Base-by-base conservation (phyloP, 2,329 filamentous ascomycete species). In the Talaromyces sp. region DNA sequence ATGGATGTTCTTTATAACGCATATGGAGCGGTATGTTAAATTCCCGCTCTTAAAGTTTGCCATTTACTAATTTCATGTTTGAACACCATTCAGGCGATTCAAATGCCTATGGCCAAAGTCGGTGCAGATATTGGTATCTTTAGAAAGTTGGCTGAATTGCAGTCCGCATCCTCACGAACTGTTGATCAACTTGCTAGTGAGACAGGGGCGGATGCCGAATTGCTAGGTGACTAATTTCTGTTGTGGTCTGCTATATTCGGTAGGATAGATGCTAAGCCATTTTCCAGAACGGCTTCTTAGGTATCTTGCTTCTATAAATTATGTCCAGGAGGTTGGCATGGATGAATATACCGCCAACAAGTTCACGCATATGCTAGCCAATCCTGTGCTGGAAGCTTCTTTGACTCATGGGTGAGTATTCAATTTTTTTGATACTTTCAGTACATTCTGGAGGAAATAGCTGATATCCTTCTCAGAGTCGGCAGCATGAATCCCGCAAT, bases 121-220 rank as follows among this genome's bases (percentile, higher is more conserved):
- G 70, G 65, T 6, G 43, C 68, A 2, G 70, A 72, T n/a, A 60
- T 72, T 5, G 65, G 67, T 7, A 10, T 73, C 11, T 73, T 73
- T 24, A 50, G 49, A 10, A 56, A 52, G 62, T 24, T 62, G 58
- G 9, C 60, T 66, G 24, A 35, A 31, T 16, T 66, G 54, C 24
- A 63, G 47, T 43, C 24, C 63, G 22, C 52, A 62, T 27, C 64
- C 59, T 61, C 50, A 70, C 56, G 10, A 31, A 70, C 50, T 11
- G 66, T 68, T 3, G 35, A 31, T 49, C 49, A 69, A 31, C 60
- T 73, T 11, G 65, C 63, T 6, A 50, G 63, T 13, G 59, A 67
- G 13, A 66, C 65, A 3, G 60, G 65, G 0, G 70, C 69, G 19
- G 66, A 68, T 39, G 60, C 68, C 9, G 62, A 65, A 16, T 58